phyloP scores from a whole-genome alignment of 169 alveolate species.

The Neospora caninum region DNA sequence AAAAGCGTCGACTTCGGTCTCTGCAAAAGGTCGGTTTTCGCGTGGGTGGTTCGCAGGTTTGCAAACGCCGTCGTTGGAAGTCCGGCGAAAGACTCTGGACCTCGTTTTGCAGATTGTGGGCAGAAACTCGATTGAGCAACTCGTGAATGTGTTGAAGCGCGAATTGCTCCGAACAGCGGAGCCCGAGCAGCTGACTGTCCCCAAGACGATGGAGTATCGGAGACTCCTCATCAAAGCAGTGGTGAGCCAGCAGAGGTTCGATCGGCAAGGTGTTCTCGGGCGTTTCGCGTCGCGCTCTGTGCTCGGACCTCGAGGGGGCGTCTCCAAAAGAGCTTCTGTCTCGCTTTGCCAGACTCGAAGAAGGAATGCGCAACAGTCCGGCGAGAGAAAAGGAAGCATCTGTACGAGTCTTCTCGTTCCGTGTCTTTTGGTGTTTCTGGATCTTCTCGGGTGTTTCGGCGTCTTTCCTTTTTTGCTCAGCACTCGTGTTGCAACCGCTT shows the following conservation, averaged over 20 bases:
- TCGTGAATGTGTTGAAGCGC: slow-evolving; percentile 40
- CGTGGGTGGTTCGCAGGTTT: slow-evolving; percentile 3
- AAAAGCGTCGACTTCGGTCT: background rate
- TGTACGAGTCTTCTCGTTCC: too few species aligned
- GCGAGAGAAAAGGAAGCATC: too few species aligned
- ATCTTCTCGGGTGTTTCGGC: background rate
- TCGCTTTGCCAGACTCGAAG: too few species aligned
- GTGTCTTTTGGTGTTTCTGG: background rate
- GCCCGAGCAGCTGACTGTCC: slow-evolving; percentile 11
- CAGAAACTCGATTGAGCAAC: slow-evolving; percentile 15
- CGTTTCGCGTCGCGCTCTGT: background rate
- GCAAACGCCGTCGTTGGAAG: slow-evolving; percentile 60
- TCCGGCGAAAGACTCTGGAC: slow-evolving; percentile 32
- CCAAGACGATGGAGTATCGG: slow-evolving; percentile 44
- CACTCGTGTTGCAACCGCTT: slow-evolving; percentile 45
- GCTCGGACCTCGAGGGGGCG: too few species aligned
- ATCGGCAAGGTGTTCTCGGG: background rate
- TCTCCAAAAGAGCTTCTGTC: too few species aligned
- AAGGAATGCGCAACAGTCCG: too few species aligned
- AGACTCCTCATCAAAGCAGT: slow-evolving; percentile 33
- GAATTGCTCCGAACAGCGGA: slow-evolving; percentile 41
- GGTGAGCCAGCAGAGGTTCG: background rate
- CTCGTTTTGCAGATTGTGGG: slow-evolving; percentile 35
- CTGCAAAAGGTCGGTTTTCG: background rate
- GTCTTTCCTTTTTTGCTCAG: background rate